Percentiles rank a stretch among this genome's conserved stretches.
Evolutionary conservation across 306 rosid species (phyloP).

Genomic region (Herpetospermum pedunculosum): DNA sequence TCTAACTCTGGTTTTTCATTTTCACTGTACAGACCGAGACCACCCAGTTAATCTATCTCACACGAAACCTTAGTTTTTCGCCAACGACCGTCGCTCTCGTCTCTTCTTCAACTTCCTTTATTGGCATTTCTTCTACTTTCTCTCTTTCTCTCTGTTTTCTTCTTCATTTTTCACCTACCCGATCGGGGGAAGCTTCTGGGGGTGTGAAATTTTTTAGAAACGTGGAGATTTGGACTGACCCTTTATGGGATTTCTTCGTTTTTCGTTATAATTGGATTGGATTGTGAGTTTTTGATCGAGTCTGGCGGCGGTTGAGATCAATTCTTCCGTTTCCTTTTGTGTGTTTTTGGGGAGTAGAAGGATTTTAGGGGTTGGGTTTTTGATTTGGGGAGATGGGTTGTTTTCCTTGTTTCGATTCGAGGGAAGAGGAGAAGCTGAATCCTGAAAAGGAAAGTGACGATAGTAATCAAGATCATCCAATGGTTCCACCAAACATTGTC

Average conservation of each 20-base stretch:
- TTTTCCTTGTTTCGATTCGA: conserved; percentile 86
- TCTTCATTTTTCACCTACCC: neutral
- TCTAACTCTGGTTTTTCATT: neutral
- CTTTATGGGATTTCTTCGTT: conserved; percentile 1
- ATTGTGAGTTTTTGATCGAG: conserved; percentile 20
- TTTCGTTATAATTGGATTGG: conserved; percentile 20
- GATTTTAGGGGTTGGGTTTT: conserved; percentile 5
- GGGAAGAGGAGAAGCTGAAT: conserved; percentile 81
- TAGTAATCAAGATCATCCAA: conserved; percentile 33
- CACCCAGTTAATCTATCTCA: conserved; percentile 4
- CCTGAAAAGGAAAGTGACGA: conserved; percentile 40
- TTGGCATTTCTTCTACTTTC: neutral
- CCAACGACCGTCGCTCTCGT: neutral
- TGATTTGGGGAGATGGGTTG: conserved; percentile 59
- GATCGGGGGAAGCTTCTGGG: neutral
- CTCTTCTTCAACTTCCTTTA: neutral
- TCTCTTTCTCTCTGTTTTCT: neutral
- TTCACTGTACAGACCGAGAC: conserved; percentile 2
- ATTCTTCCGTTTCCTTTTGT: conserved; percentile 2
- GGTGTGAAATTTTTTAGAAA: neutral
- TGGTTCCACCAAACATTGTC: conserved; percentile 33
- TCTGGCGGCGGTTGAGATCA: conserved; percentile 9
- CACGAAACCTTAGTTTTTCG: neutral
- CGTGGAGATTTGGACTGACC: conserved; percentile 10
- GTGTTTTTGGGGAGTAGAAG: neutral